These are phyloP conservation scores for Acaromyces ingoldii DNA, from an alignment of 1,284 basidiomycete genomes.

Conservation along the genomic window DNA sequence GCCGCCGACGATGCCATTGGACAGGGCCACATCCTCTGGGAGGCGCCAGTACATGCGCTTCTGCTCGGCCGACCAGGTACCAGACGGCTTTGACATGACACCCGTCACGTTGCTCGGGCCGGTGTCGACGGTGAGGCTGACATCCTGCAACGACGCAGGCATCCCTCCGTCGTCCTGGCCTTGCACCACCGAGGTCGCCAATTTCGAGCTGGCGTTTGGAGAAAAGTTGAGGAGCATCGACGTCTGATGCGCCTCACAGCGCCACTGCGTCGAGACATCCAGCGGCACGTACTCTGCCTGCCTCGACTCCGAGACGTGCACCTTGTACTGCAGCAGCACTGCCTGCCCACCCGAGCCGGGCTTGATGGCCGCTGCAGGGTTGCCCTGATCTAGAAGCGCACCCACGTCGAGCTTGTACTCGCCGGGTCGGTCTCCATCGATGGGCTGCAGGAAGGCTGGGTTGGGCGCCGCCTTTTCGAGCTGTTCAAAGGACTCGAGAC, in stretches of 20 bases:
- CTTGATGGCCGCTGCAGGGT: conserved; percentile 6
- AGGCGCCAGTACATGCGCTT: conserved; percentile 54
- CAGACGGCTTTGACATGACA: conserved; percentile 57
- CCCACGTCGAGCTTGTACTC: conserved; percentile 56
- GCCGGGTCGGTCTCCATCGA: conserved; percentile 50
- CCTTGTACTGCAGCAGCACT: conserved; percentile 57
- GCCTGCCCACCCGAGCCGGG: conserved; percentile 30
- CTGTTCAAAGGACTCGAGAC: conserved; percentile 54
- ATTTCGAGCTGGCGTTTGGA: conserved; percentile 23
- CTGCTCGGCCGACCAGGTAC: conserved; percentile 51
- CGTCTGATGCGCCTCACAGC: conserved; percentile 56
- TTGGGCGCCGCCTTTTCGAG: conserved; percentile 58
- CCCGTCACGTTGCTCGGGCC: conserved; percentile 51
- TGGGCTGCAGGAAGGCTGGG: conserved; percentile 54
- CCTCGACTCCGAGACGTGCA: conserved; percentile 52
- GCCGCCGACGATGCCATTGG: neutral
- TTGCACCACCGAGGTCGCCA: neutral
- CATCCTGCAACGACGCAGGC: conserved; percentile 33
- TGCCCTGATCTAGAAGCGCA: conserved; percentile 38
- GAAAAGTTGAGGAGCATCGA: conserved; percentile 56
- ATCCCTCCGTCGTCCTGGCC: too few species aligned
- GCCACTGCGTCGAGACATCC: conserved; percentile 56
- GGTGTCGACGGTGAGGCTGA: conserved; percentile 53
- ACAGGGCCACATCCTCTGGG: conserved; percentile 32
- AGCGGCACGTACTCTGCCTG: conserved; percentile 53